phyloP scores from a whole-genome alignment of 306 rosid genomes.

The Prunus kanzakura region DNA sequence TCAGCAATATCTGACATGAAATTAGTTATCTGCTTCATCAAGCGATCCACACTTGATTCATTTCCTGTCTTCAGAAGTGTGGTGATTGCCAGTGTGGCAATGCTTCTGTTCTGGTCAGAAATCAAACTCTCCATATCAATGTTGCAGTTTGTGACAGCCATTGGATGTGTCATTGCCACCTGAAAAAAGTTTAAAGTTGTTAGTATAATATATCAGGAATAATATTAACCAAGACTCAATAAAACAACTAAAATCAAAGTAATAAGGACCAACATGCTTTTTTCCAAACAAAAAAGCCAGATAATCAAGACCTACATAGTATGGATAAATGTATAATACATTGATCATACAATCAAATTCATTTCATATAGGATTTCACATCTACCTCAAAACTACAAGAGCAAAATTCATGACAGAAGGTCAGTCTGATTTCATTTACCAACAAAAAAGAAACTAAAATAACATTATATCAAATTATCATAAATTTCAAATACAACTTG shows the following conservation, averaged over 20 bases:
- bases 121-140: slow-evolving; percentile 97
- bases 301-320: not conserved
- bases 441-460: not conserved
- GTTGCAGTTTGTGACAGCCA: slow-evolving; percentile 99
- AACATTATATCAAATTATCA: not conserved
- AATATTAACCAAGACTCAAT: not conserved
- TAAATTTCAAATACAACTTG: slow-evolving; percentile 12
- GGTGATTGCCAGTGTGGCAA: slow-evolving; percentile 98
- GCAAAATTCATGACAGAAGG: not conserved
- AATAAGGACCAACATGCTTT: not conserved
- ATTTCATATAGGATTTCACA: not conserved
- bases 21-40: slow-evolving; percentile 97
- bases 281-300: not conserved
- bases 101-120: slow-evolving; percentile 95
- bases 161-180: slow-evolving; percentile 99
- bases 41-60: slow-evolving; percentile 95
- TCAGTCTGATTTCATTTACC: not conserved
- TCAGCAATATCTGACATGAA: slow-evolving; percentile 99
- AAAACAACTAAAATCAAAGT: not conserved
- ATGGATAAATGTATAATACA: not conserved
- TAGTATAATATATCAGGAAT: not conserved
- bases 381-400: not conserved
- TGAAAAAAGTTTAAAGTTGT: slow-evolving; percentile 39
- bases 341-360: not conserved
- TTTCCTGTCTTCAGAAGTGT: slow-evolving; percentile 98